Evolutionary conservation across 1,284 basidiomycete genomes (phyloP).

Genomic region (Ustilago bromivora): DNA sequence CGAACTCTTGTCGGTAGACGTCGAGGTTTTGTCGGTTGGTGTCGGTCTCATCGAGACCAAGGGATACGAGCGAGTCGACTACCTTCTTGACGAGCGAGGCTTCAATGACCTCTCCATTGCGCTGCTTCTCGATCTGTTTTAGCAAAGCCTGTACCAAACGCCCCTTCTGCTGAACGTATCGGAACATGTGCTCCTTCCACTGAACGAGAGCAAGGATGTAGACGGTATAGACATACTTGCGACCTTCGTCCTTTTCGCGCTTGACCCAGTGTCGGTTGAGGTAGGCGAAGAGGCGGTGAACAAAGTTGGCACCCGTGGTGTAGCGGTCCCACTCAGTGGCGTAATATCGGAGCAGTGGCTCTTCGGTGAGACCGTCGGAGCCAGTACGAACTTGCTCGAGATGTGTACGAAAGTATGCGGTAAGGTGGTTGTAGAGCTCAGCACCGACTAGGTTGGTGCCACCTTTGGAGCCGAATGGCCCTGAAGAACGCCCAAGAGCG

Average conservation of each 20-base stretch:
- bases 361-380: constrained; percentile 84
- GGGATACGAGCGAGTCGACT: constrained; percentile 91
- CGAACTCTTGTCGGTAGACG: constrained; percentile 92
- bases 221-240: constrained; percentile 92
- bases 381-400: constrained; percentile 72
- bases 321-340: constrained; percentile 94
- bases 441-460: constrained; percentile 95
- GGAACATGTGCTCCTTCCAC: constrained; percentile 94
- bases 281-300: constrained; percentile 86
- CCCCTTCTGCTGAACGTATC: constrained; percentile 80
- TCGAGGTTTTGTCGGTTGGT: constrained; percentile 92
- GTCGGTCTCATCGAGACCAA: constrained; percentile 92
- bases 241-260: constrained; percentile 95
- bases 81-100: constrained; percentile 94
- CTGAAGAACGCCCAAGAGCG: constrained; percentile 44
- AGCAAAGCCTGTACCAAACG: constrained; percentile 90
- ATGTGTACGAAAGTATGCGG: constrained; percentile 81
- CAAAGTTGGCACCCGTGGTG: constrained; percentile 94
- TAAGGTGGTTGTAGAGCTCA: constrained; percentile 90
- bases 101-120: constrained; percentile 94
- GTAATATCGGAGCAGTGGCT: constrained; percentile 90
- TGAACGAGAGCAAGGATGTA: constrained; percentile 96
- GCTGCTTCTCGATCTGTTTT: constrained; percentile 88
- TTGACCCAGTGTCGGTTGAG: constrained; percentile 99
- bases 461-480: constrained; percentile 40